Evolutionary conservation across 345 rosid species (phyloP).

Genomic region (Citrus hindsii): DNA sequence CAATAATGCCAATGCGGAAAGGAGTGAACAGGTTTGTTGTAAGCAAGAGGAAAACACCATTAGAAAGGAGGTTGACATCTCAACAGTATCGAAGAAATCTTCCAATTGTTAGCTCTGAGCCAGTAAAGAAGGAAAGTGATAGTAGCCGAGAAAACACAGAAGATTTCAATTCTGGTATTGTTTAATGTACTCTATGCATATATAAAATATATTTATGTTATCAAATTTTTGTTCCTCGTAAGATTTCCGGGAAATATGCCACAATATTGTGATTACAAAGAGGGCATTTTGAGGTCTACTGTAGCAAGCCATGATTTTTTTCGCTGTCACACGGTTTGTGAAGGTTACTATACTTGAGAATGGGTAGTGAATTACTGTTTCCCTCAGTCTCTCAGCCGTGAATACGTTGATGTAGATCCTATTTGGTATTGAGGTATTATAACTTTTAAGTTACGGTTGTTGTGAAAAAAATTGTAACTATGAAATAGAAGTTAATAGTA

Average conservation of each 20-base stretch:
- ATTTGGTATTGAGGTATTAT: no score
- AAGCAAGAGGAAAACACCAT: constrained; percentile 92
- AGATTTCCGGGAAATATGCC: neutral
- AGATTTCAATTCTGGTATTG: neutral
- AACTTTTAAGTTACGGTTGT: fast-evolving
- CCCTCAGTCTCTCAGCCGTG: neutral
- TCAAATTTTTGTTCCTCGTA: neutral
- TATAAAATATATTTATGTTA: neutral
- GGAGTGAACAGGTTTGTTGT: constrained; percentile 96
- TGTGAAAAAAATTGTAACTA: no score
- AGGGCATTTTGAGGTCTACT: neutral
- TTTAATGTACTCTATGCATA: neutral
- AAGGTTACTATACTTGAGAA: neutral
- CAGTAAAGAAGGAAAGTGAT: constrained; percentile 34
- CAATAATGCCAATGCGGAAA: constrained; percentile 99
- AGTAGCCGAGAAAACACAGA: constrained; percentile 15
- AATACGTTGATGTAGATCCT: neutral
- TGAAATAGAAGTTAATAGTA: no score
- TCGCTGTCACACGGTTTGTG: neutral
- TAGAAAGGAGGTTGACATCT: constrained; percentile 87
- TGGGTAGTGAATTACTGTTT: neutral
- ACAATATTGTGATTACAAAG: neutral
- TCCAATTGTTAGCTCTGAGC: constrained; percentile 51
- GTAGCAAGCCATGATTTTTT: neutral
- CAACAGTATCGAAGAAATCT: constrained; percentile 66